These are phyloP conservation scores for Sclerotinia subarctica DNA, from an alignment of 2,329 filamentous ascomycete species.

Conservation along the genomic window DNA sequence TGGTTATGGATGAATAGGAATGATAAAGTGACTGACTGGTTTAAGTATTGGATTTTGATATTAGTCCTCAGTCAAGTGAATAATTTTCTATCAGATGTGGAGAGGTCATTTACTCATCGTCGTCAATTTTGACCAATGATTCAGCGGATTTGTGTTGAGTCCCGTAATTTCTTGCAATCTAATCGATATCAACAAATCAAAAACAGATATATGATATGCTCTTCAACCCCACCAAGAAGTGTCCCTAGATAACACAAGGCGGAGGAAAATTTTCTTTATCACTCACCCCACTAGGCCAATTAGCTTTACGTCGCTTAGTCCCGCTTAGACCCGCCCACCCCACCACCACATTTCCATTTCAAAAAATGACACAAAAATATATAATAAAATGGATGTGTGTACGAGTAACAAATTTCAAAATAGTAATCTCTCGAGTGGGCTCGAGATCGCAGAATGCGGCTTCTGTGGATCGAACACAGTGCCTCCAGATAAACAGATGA, in stretches of 20 bases:
- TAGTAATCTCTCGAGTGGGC: not conserved
- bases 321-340: too few species aligned
- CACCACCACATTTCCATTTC: not conserved
- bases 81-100: not conserved
- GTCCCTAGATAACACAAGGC: not conserved
- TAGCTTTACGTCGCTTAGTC: constrained; percentile 4
- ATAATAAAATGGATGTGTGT: too few species aligned
- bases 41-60: too few species aligned
- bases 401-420: not conserved
- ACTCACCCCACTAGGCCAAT: not conserved
- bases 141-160: accelerated
- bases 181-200: not conserved
- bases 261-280: not conserved
- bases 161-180: not conserved
- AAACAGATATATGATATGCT: not conserved
- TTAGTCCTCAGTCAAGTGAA: not conserved
- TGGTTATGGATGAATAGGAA: not conserved
- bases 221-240: not conserved
- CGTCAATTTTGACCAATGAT: not conserved
- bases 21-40: too few species aligned
- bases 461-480: constrained; percentile 22
- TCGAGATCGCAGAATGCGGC: constrained; percentile 19
- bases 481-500: constrained; percentile 19
- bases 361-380: not conserved
- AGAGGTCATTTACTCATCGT: not conserved